Evolutionary conservation across 768 basidiomycete species (phyloP), one percentile per base, ranked within the genome.

Genomic region (Boletus subcaerulescens): DNA sequence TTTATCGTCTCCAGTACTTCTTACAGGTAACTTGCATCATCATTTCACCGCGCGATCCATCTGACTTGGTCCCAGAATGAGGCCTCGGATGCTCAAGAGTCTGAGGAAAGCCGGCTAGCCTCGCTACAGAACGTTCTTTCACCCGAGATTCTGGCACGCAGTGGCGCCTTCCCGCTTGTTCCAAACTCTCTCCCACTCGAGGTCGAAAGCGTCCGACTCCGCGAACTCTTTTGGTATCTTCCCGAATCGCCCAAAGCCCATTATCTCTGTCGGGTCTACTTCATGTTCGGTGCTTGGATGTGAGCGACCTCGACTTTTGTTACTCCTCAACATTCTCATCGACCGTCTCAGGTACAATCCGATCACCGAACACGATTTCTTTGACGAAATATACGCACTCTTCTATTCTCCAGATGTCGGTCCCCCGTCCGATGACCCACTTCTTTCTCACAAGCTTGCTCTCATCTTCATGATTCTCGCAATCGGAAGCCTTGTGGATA

Each of bases 271-370:
- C 77, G 78, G 18, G 78, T 80, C 18, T 89, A 85, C 66, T 87
- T 77, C 68, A 77, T 77, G 26, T 78, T 83, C 62, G 87, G 84
- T 31, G 80, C 84, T 50, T 87, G 85, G 86, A 87, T 88, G 86
- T 86, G 70, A 71, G 84, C 48, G 24, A 61, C 35, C 50, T 33
- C 54, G 32, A 44, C 32, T 47, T 41, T 41, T 32, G 45, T 14
- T 29, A 9, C 45, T 57, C 31, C 46, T 6, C 26, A 12, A 17
- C 35, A 40, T 51, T 18, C 56, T 60, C 41, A 70, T 39, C 47
- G 18, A 12, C 35, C 29, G 11, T 17, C 20, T 12, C 59, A 87
- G 86, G 84, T 87, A 87, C 64, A 81, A 85, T 64, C 85, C 86
- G 33, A 80, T 87, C 53, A 80, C 75, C 49, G 71, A 78, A 58